These are phyloP conservation scores for Knoxdaviesia proteae DNA, from an alignment of 2,329 filamentous ascomycete genomes.

Conservation along the genomic window DNA sequence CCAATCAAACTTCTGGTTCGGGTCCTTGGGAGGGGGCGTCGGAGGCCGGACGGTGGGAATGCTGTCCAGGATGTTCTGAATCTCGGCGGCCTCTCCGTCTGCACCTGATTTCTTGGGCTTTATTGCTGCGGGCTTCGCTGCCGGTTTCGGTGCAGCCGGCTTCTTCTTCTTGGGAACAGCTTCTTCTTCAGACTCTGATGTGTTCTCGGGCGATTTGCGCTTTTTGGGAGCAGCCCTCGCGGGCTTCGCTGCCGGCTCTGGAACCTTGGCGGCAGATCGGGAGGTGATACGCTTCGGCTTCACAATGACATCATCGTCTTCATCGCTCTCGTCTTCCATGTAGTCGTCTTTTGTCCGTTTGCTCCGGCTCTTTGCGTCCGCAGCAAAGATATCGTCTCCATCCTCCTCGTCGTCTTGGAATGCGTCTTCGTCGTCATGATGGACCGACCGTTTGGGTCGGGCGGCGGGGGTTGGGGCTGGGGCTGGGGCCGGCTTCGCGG, in stretches of 20 bases:
- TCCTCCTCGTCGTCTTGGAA: constrained; percentile 48
- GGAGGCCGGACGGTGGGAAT: constrained; percentile 70
- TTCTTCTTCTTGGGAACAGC: constrained; percentile 43
- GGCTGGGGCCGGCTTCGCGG: background rate
- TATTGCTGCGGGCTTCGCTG: constrained; percentile 19
- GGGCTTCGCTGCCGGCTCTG: constrained; percentile 11
- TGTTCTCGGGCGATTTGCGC: constrained; percentile 33
- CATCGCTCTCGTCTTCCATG: constrained; percentile 40
- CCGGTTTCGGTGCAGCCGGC: constrained; percentile 33
- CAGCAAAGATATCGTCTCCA: constrained; percentile 66
- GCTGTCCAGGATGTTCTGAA: constrained; percentile 65
- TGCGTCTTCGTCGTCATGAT: constrained; percentile 31
- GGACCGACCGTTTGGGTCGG: background rate
- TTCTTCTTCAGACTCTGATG: constrained; percentile 35
- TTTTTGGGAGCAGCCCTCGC: constrained; percentile 22
- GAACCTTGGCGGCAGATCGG: constrained; percentile 7
- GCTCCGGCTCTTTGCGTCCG: constrained; percentile 42
- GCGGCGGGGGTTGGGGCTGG: constrained; percentile 9
- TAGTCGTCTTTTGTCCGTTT: constrained; percentile 58
- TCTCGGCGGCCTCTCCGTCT: constrained; percentile 47
- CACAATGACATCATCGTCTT: constrained; percentile 44
- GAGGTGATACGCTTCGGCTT: constrained; percentile 36
- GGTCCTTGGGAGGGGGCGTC: constrained; percentile 55
- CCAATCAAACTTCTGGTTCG: constrained; percentile 63
- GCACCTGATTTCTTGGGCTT: constrained; percentile 42